phyloP scores from a whole-genome alignment of 345 rosid genomes.

The Salix purpurea region DNA sequence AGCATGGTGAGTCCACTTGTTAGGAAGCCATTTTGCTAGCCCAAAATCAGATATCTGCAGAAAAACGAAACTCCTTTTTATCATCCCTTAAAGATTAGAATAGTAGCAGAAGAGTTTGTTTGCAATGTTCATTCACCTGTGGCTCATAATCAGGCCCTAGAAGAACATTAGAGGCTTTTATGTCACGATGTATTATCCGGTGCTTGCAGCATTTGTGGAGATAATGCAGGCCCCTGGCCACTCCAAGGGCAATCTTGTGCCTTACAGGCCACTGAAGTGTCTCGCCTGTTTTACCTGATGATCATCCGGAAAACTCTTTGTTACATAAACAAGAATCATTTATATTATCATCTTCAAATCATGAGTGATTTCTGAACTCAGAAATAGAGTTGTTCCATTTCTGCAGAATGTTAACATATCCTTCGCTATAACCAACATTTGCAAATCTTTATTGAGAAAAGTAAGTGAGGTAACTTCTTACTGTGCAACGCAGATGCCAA shows the following conservation, averaged over 20 bases:
- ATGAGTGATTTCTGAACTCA: background rate
- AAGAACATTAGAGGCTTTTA: conserved; percentile 86
- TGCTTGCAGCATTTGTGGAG: conserved; percentile 85
- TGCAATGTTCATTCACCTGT: conserved; percentile 39
- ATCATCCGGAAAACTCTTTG: background rate
- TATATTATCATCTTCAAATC: background rate
- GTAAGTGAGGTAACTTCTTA: conserved; percentile 16
- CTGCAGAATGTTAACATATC: background rate
- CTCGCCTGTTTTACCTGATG: conserved; percentile 33
- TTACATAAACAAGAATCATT: background rate
- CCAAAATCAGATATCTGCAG: conserved; percentile 89
- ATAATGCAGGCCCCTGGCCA: conserved; percentile 80
- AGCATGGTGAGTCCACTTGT: conserved; percentile 89
- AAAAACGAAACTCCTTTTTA: background rate
- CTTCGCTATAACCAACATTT: background rate
- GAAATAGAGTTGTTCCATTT: background rate
- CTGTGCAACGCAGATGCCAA: conserved; percentile 75
- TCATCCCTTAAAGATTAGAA: background rate
- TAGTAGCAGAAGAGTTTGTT: background rate
- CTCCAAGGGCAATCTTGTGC: conserved; percentile 73
- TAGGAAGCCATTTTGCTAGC: conserved; percentile 91
- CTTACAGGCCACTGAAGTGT: conserved; percentile 65
- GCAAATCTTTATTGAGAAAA: background rate
- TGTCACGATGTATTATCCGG: conserved; percentile 89
- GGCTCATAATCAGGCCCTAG: conserved; percentile 88